Evolutionary conservation across 2,329 filamentous ascomycete species (phyloP).

Genomic region (Claviceps arundinis): DNA sequence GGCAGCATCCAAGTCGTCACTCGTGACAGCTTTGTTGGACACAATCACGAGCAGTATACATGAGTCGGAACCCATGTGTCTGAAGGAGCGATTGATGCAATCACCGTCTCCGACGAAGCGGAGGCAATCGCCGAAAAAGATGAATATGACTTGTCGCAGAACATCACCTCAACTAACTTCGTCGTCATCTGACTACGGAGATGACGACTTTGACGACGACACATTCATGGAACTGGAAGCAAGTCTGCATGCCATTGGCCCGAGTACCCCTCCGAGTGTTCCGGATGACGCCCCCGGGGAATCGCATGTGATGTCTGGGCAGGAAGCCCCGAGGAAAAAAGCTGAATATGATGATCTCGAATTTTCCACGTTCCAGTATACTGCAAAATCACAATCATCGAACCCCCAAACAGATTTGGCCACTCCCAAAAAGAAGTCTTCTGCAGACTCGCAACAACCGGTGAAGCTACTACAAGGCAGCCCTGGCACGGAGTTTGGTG

Average conservation of each 20-base stretch:
- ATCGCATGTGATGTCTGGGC: not conserved
- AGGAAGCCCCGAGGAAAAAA: not conserved
- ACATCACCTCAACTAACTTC: conserved; percentile 8
- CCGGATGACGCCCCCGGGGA: conserved; percentile 18
- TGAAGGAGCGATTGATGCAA: conserved; percentile 17
- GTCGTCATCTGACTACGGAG: conserved; percentile 36
- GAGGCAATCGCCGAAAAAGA: conserved; percentile 10
- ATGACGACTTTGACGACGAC: conserved; percentile 48
- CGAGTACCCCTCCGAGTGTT: conserved; percentile 7
- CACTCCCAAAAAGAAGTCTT: conserved; percentile 5
- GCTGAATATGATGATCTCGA: conserved; percentile 52
- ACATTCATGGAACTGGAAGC: conserved; percentile 41
- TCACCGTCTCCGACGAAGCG: conserved; percentile 34
- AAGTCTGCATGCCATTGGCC: conserved; percentile 17
- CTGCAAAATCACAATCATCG: conserved; percentile 13
- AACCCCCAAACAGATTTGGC: conserved; percentile 2
- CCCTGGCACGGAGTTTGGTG: conserved; percentile 22
- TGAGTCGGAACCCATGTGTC: conserved; percentile 23
- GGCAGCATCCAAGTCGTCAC: conserved; percentile 40
- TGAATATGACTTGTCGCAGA: conserved; percentile 11
- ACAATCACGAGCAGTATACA: conserved; percentile 45
- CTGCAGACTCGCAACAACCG: not conserved
- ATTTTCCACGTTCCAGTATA: conserved; percentile 42
- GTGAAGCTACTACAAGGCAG: conserved; percentile 6
- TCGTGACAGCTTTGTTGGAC: conserved; percentile 52